Evolutionary conservation across 1,284 basidiomycete genomes (phyloP).

Genomic region (Rhizopogon parksii): DNA sequence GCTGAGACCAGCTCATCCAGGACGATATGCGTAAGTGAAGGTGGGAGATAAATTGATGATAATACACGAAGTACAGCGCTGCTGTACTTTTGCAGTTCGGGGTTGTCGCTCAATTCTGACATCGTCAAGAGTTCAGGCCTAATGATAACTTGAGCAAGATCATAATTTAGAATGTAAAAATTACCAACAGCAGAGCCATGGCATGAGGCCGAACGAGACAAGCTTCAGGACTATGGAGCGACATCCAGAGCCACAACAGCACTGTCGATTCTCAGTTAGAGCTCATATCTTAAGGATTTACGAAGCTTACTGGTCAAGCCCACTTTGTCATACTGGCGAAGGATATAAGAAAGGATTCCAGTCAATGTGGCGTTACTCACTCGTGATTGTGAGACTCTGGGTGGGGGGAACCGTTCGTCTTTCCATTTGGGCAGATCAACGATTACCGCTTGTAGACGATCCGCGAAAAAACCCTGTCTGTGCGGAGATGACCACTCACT

Average conservation of each 20-base stretch:
- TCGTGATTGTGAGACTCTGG: constrained; percentile 71
- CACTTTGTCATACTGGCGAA: constrained; percentile 73
- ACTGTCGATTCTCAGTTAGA: constrained; percentile 37
- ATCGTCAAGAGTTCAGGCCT: constrained; percentile 75
- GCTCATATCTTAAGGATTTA: constrained; percentile 1
- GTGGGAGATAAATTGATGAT: constrained; percentile 60
- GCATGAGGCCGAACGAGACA: constrained; percentile 68
- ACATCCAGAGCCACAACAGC: constrained; percentile 74
- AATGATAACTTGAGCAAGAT: constrained; percentile 10
- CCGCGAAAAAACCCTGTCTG: constrained; percentile 54
- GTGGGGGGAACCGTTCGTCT: constrained; percentile 74
- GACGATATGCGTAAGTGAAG: constrained; percentile 55
- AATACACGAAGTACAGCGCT: constrained; percentile 69
- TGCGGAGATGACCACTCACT: constrained; percentile 7
- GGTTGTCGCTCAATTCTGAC: constrained; percentile 75
- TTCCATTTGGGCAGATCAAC: constrained; percentile 60
- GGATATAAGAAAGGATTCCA: constrained; percentile 14
- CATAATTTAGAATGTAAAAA: constrained; percentile 2
- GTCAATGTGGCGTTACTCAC: constrained; percentile 26
- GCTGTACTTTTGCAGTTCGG: constrained; percentile 67
- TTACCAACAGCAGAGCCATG: constrained; percentile 65
- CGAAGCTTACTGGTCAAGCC: constrained; percentile 60
- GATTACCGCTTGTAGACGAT: constrained; percentile 50
- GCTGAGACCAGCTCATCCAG: constrained; percentile 55
- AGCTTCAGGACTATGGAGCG: constrained; percentile 62